phyloP scores from a whole-genome alignment of 1,284 basidiomycete species.

The Naganishia sp. region DNA sequence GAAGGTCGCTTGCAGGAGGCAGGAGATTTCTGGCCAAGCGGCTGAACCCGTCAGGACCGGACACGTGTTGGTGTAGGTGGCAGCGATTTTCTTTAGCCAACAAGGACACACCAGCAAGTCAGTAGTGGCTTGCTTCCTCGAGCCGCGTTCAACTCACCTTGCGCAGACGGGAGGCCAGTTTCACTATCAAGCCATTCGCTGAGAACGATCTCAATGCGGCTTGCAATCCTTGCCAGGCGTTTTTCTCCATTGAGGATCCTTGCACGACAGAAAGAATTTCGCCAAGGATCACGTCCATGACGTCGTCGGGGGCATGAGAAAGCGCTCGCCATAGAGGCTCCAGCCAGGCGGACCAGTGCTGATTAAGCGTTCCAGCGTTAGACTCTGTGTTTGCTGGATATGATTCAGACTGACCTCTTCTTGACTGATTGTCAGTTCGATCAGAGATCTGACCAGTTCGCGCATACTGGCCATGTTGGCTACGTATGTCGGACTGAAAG shows the following conservation, averaged over 20 bases:
- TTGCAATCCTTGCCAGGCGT: conserved; percentile 22
- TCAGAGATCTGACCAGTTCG: conserved; percentile 12
- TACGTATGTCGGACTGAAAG: conserved; percentile 14
- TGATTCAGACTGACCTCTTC: conserved; percentile 11
- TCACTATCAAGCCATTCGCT: conserved; percentile 25
- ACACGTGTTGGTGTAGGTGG: conserved; percentile 23
- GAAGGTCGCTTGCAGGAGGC: conserved; percentile 19
- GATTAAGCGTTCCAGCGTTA: background rate
- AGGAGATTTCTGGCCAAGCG: conserved; percentile 26
- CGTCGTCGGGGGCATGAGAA: conserved; percentile 17
- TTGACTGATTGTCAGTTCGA: conserved; percentile 23
- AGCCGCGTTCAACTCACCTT: conserved; percentile 14
- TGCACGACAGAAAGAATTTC: conserved; percentile 28
- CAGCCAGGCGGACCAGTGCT: conserved; percentile 30
- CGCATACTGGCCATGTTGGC: conserved; percentile 26
- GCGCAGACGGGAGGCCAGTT: conserved; percentile 26
- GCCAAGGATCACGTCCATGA: conserved; percentile 25
- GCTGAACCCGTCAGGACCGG: conserved; percentile 16
- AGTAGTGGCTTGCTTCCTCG: no score
- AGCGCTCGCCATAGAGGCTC: conserved; percentile 27
- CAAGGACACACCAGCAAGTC: background rate
- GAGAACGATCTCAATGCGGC: conserved; percentile 23
- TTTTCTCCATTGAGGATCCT: conserved; percentile 15
- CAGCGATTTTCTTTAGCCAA: conserved; percentile 18
- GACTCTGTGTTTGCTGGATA: background rate